phyloP scores from a whole-genome alignment of 2,329 filamentous ascomycete genomes.

The Tolypocladium endophyticum region DNA sequence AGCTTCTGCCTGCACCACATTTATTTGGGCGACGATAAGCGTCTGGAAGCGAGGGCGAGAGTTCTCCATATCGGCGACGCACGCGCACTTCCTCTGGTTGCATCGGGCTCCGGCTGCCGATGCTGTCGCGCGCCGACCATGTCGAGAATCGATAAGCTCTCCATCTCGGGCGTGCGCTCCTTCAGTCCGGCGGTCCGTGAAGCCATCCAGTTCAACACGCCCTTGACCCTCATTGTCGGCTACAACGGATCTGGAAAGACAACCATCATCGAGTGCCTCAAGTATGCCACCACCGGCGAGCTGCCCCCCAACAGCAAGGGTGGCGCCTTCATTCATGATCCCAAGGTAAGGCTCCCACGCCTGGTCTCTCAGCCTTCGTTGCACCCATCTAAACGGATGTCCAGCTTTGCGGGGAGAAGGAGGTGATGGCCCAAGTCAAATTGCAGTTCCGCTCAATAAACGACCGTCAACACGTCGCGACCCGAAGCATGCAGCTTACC shows the following conservation, averaged over 20 bases:
- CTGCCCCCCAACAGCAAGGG: conserved; percentile 84
- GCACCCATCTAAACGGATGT: conserved; percentile 4
- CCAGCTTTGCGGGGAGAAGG: conserved; percentile 70
- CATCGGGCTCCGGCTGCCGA: background rate
- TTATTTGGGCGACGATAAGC: background rate
- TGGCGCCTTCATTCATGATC: conserved; percentile 93
- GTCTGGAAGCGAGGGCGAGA: background rate
- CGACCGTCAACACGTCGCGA: conserved; percentile 70
- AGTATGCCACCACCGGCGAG: conserved; percentile 93
- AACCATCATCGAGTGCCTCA: conserved; percentile 96
- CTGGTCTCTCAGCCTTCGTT: background rate
- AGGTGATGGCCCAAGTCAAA: conserved; percentile 85
- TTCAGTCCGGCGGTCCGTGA: conserved; percentile 69
- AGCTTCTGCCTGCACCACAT: background rate
- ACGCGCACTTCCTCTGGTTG: background rate
- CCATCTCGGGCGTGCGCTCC: conserved; percentile 73
- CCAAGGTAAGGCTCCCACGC: conserved; percentile 47
- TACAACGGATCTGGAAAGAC: conserved; percentile 98
- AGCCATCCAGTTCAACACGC: conserved; percentile 78
- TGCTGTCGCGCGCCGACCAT: conserved; percentile 20
- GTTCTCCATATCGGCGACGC: background rate
- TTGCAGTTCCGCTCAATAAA: conserved; percentile 74
- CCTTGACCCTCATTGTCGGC: conserved; percentile 90
- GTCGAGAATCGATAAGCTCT: conserved; percentile 85
- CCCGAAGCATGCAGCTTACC: conserved; percentile 73